A percentile compares a stretch with the other conserved stretches of the same genome.
These are phyloP conservation scores for Quercus robur DNA, from an alignment of 306 rosid species.

Conservation along the genomic window DNA sequence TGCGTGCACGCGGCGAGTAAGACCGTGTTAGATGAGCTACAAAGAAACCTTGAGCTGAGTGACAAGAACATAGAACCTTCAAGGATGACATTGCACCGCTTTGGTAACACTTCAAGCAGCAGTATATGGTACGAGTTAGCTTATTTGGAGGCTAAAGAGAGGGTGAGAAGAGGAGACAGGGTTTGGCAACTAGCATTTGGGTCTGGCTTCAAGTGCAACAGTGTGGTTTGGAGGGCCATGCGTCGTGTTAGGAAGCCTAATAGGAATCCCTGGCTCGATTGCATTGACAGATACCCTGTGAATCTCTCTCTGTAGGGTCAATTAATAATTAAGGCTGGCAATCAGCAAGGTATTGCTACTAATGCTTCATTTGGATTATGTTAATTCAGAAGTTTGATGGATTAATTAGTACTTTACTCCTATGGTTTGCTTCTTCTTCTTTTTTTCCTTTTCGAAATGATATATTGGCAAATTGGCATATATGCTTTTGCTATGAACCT, in stretches of 20 bases:
- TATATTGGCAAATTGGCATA: too few relatives aligned
- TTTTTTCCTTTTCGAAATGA: too few relatives aligned
- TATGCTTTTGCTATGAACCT: too few relatives aligned
- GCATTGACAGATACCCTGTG: conserved; percentile 62
- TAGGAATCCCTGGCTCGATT: conserved; percentile 78
- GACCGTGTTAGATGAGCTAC: conserved; percentile 73
- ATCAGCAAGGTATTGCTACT: too few relatives aligned
- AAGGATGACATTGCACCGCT: conserved; percentile 78
- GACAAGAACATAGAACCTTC: conserved; percentile 86
- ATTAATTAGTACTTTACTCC: too few relatives aligned
- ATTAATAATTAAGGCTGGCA: background rate
- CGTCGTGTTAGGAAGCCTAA: conserved; percentile 53
- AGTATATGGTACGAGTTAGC: conserved; percentile 95
- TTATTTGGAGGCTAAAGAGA: conserved; percentile 85
- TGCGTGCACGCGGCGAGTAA: conserved; percentile 92
- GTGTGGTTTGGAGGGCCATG: conserved; percentile 79
- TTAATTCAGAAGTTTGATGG: too few relatives aligned
- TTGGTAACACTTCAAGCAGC: conserved; percentile 95
- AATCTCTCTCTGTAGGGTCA: background rate
- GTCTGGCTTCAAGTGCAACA: conserved; percentile 95
- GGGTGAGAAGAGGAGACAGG: conserved; percentile 73
- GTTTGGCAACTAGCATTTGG: conserved; percentile 95
- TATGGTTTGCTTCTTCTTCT: too few relatives aligned
- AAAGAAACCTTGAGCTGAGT: conserved; percentile 79
- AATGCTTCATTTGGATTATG: too few relatives aligned